Evolutionary conservation across 1,284 basidiomycete genomes (phyloP).

Genomic region (Trichosporon sp.): DNA sequence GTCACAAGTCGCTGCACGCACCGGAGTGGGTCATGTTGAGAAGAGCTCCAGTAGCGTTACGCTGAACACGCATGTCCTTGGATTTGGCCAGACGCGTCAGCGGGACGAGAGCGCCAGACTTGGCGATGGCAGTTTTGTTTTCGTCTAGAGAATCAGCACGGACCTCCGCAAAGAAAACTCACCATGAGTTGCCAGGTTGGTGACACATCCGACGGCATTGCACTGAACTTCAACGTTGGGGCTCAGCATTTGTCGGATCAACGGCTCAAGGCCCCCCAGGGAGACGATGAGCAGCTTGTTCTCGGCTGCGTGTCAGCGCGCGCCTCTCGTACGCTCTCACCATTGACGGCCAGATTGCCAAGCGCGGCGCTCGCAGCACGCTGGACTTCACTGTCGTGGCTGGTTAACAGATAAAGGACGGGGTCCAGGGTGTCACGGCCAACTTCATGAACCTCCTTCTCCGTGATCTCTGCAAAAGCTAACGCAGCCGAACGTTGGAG

Average conservation of each 20-base stretch:
- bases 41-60: constrained; percentile 96
- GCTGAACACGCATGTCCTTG: constrained; percentile 98
- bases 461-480: constrained; percentile 98
- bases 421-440: constrained; percentile 97
- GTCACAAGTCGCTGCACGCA: constrained; percentile 51
- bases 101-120: constrained; percentile 95
- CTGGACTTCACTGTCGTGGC: constrained; percentile 98
- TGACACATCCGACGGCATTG: constrained; percentile 99
- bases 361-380: constrained; percentile 97
- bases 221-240: constrained; percentile 99
- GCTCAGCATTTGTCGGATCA: constrained; percentile 98
- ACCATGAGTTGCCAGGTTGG: constrained; percentile 98
- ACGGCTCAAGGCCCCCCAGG: constrained; percentile 93
- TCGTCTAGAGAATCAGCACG: constrained; percentile 66
- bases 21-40: constrained; percentile 99
- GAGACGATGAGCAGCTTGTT: constrained; percentile 99
- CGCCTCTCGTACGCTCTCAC: constrained; percentile 61
- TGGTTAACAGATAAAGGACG: constrained; percentile 94
- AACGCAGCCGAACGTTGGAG: constrained; percentile 96
- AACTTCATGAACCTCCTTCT: constrained; percentile 98
- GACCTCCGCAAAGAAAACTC: constrained; percentile 42
- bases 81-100: constrained; percentile 94
- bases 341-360: constrained; percentile 97
- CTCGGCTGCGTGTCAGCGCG: constrained; percentile 67
- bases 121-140: constrained; percentile 99